Evolutionary conservation across 2,329 filamentous ascomycete species (phyloP), one percentile per base, ranked within the genome.

Genomic region (Graphilbum fragrans): DNA sequence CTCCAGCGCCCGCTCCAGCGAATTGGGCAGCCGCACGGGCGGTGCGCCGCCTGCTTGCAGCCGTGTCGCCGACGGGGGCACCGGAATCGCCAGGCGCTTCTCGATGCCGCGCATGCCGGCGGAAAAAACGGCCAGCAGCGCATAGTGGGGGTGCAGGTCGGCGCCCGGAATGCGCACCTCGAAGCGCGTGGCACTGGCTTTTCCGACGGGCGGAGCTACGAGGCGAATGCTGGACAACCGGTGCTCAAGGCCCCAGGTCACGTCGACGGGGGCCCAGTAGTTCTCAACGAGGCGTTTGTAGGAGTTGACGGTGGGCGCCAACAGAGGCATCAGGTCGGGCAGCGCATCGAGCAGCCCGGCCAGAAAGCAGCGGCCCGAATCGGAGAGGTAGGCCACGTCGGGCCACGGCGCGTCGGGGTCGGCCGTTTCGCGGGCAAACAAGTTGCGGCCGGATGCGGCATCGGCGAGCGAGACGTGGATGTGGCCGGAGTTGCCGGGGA

Each of bases 221-320:
- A 96, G 63, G 17, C 92, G 76, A 50, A 98, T 82, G 0, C 85
- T 93, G 0, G 92, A 90, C 5, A 86, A 87, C 46, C 92, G 84
- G 59, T 96, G 90, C 62, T 96, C 92, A 5, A 94, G 66, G 1
- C 92, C 92, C 92, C 92, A 96, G 0, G 86, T 94, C 0, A 96
- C 90, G 0, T 88, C 95, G 6, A 96, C 90, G 0, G 92, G 92
- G 0, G 92, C 92, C 92, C 92, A 96, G 64, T 95, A 96, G 64
- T 96, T 96, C 66, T 98, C 92, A 3, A 96, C 92, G 1, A 98
- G 73, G 5, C 92, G 81, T 65, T 98, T 98, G 70, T 96, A 98
- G 45, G 85, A 93, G 70, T 98, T 98, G 55, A 98, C 75, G 1
- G 86, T 96, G 0, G 92, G 90, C 1, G 90, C 92, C 16, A 96